These are phyloP conservation scores for Acrodontium crateriforme DNA, from an alignment of 2,329 filamentous ascomycete genomes.

Conservation along the genomic window DNA sequence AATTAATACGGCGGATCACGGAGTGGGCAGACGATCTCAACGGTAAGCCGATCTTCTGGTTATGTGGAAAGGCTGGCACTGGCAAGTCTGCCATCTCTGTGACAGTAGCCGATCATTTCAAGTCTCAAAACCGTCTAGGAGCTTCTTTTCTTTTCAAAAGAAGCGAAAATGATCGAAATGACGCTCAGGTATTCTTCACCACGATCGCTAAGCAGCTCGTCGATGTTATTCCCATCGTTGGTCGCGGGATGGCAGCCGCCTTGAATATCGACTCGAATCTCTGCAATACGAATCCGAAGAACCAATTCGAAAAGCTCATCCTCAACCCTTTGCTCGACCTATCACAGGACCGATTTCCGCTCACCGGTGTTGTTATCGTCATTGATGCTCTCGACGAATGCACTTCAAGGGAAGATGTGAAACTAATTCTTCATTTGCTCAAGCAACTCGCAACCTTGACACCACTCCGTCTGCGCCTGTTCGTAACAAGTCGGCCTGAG, in stretches of 20 bases:
- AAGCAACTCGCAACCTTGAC: conserved; percentile 4
- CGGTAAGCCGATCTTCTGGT: conserved; percentile 19
- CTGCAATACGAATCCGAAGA: conserved; percentile 1
- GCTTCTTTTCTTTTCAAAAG: conserved; percentile 14
- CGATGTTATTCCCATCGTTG: conserved; percentile 1
- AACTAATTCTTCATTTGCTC: conserved; percentile 7
- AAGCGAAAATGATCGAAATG: conserved; percentile 5
- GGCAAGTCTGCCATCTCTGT: conserved; percentile 23
- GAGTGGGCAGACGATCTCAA: conserved; percentile 10
- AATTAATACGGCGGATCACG: conserved; percentile 13
- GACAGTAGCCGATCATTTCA: conserved; percentile 13
- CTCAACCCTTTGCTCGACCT: conserved; percentile 3
- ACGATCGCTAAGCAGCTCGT: conserved; percentile 7
- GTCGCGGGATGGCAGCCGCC: conserved; percentile 1
- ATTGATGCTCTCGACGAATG: conserved; percentile 24
- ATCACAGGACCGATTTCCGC: not conserved
- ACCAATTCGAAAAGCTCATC: conserved; percentile 6
- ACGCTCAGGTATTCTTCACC: conserved; percentile 5
- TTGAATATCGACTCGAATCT: conserved; percentile 2
- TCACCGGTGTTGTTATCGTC: conserved; percentile 12
- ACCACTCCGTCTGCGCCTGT: conserved; percentile 7
- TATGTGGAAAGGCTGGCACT: conserved; percentile 20
- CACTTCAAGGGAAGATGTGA: conserved; percentile 10
- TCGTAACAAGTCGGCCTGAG: conserved; percentile 15
- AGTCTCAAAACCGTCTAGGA: conserved; percentile 4